A percentile compares a stretch with the other conserved stretches of the same genome.
Conservation (phyloP, 768 basidiomycete genomes). For the Fomitopsis serialis region DNA sequence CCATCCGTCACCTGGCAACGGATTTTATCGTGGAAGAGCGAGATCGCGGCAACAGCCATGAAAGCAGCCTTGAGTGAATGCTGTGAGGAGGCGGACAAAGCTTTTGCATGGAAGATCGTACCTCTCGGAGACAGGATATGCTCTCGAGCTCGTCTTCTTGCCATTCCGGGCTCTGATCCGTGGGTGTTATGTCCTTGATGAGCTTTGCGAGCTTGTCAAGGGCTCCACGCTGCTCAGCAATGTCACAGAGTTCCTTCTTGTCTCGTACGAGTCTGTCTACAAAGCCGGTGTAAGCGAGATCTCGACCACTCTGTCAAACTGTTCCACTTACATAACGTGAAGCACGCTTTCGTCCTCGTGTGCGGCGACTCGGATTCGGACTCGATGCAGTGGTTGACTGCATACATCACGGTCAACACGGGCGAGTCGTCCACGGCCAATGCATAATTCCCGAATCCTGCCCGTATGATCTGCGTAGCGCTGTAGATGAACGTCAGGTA, state of each 20-base stretch:
- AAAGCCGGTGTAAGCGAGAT: not conserved
- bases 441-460: conserved; percentile 29
- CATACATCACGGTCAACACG: conserved; percentile 60
- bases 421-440: conserved; percentile 36
- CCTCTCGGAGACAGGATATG: conserved; percentile 58
- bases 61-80: conserved; percentile 54
- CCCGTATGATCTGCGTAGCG: conserved; percentile 57
- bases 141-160: conserved; percentile 70
- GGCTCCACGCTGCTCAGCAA: conserved; percentile 67
- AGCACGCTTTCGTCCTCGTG: conserved; percentile 64
- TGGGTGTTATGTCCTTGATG: conserved; percentile 49
- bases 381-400: conserved; percentile 56
- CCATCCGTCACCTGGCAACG: conserved; percentile 63
- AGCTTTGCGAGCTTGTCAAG: conserved; percentile 49
- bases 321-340: conserved; percentile 57
- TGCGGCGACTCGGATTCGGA: conserved; percentile 35
- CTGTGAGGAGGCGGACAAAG: not conserved
- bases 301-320: not conserved
- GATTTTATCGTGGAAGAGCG: conserved; percentile 68
- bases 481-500: conserved; percentile 26
- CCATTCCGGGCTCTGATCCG: conserved; percentile 41
- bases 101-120: conserved; percentile 19
- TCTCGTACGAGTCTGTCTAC: conserved; percentile 68
- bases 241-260: conserved; percentile 57
- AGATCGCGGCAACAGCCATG: conserved; percentile 67